Conservation (phyloP, 768 basidiomycete genomes). For the Hortiboletus flavorubellus region DNA sequence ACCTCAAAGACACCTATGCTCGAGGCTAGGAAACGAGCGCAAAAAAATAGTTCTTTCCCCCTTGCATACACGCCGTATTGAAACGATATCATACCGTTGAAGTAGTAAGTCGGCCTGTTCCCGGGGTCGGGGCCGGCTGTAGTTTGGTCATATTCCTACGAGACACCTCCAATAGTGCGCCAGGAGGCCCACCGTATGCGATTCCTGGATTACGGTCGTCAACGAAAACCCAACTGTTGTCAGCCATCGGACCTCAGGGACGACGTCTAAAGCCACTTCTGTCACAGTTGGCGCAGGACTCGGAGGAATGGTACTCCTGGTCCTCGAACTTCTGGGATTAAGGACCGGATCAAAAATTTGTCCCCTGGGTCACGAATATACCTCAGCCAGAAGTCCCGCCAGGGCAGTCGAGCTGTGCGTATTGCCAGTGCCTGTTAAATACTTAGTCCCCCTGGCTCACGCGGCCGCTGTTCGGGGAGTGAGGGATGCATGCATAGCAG, state of each 20-base stretch:
- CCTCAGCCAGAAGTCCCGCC: not conserved
- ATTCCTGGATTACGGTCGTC: conserved; percentile 4
- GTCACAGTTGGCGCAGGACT: not conserved
- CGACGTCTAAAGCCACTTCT: not conserved
- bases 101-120: not conserved
- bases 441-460: too few species aligned
- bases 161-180: not conserved
- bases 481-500: too few species aligned
- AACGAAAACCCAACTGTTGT: not conserved
- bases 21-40: conserved; percentile 1
- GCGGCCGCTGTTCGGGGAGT: too few species aligned
- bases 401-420: too few species aligned
- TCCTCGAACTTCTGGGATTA: not conserved
- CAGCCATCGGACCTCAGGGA: not conserved
- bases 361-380: too few species aligned
- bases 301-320: not conserved
- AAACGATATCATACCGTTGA: conserved; percentile 1
- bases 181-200: not conserved
- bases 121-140: not conserved
- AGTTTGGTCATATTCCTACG: not conserved
- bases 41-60: not conserved
- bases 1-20: not conserved
- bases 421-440: too few species aligned
- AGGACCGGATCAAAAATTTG: not conserved
- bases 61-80: not conserved